Evolutionary conservation across 225 moss, liverwort and hornwort species (phyloP), one percentile per base, ranked within the genome.

Genomic region (Rhytidiadelphus loreus): DNA sequence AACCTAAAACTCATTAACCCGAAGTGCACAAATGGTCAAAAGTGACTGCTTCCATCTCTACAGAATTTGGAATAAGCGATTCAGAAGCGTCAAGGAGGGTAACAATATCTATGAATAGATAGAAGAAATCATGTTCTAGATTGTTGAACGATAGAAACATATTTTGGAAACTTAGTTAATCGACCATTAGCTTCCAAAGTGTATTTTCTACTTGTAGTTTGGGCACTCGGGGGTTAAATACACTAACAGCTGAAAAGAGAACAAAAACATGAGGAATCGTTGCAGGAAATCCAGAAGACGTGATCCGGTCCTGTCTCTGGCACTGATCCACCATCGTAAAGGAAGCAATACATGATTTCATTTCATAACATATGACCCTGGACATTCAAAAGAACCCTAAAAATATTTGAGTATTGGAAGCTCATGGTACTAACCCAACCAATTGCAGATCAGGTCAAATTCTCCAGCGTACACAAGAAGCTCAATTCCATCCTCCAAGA

Each of bases 381-480:
- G 55, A 62, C 29, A 16, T 57, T 81, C 24, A 76, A 10, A 39
- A 76, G 57, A 79, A 58, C 16, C 58, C 57, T 86, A 39, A 87
- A 69, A 81, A 37, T 83, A 56, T 15, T 59, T 33, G 59, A 81
- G 56, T 84, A 28, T 61, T 32, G 7, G 63, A 56, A 77, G 82
- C 11, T 69, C 37, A 80, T 55, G 37, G 61, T 62, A 89, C 94
- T 93, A 83, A 95, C 95, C 95, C 85, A 95, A 88, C 95, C 95
- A 95, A 85, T 95, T 95, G 90, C 95, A 95, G 87, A 95, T 95
- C 62, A 95, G 89, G 83, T 95, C 95, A 77, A 86, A 95, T 85
- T 95, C 95, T 79, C 95, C 95, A 43, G 95, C 95, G 83, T 95
- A 95, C 32, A 93, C 92, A 60, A 95, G 93, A 79, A 95, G 91